Evolutionary conservation across 2,329 filamentous ascomycete genomes (phyloP).

Genomic region (Colletotrichum tofieldiae): DNA sequence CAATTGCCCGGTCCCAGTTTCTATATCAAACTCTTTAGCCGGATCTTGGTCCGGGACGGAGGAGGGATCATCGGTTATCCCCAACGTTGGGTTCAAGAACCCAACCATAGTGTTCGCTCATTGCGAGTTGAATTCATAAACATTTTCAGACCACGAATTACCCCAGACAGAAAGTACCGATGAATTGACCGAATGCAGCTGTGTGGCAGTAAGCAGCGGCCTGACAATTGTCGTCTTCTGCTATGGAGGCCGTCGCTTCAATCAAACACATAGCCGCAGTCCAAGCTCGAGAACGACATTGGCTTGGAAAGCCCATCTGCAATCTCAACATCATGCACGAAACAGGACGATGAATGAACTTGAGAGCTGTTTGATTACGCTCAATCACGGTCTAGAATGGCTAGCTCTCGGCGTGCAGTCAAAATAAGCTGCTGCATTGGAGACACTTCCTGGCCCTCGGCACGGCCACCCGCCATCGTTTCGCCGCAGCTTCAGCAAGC

Average conservation of each 20-base stretch:
- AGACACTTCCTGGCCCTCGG: neutral
- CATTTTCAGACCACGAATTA: neutral
- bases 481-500: constrained; percentile 33
- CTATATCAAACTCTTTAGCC: neutral
- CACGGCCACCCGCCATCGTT: constrained; percentile 8
- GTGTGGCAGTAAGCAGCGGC: too few species aligned
- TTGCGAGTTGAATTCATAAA: neutral
- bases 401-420: constrained; percentile 24
- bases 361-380: constrained; percentile 38
- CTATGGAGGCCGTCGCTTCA: too few species aligned
- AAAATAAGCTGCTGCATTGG: neutral
- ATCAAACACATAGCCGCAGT: too few species aligned
- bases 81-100: neutral
- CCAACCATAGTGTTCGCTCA: neutral
- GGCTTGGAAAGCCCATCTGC: too few species aligned
- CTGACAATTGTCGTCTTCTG: too few species aligned
- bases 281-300: too few species aligned
- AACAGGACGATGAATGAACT: neutral
- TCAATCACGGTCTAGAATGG: constrained; percentile 27
- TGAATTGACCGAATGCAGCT: too few species aligned
- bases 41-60: too few species aligned
- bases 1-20: neutral
- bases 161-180: too few species aligned
- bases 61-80: neutral
- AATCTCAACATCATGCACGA: neutral